A percentile compares a stretch with the other conserved stretches of the same genome.
These are phyloP conservation scores for Gonium pectorale DNA, from an alignment of 139 green algal species.

Conservation along the genomic window DNA sequence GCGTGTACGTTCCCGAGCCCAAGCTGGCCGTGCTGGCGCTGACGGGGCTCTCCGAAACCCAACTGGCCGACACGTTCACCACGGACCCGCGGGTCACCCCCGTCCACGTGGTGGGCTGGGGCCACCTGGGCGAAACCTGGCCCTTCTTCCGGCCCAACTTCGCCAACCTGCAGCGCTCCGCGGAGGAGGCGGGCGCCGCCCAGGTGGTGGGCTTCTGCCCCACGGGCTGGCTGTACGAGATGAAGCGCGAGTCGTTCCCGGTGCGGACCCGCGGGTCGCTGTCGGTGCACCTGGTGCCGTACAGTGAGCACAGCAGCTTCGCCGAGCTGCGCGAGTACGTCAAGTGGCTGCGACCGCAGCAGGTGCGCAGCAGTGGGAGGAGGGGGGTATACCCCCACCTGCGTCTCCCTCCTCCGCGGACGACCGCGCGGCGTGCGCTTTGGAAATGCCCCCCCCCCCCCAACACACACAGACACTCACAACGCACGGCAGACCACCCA, in stretches of 20 bases:
- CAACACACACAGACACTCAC: too few species aligned
- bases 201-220: constrained; percentile 88
- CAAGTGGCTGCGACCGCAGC: constrained; percentile 61
- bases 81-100: constrained; percentile 50
- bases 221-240: constrained; percentile 91
- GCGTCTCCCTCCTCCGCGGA: too few species aligned
- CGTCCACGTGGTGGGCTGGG: constrained; percentile 64
- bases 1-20: constrained; percentile 65
- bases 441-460: too few species aligned
- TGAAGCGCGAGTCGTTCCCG: constrained; percentile 60
- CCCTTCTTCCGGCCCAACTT: constrained; percentile 96
- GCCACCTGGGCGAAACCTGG: constrained; percentile 77
- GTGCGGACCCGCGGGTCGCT: constrained; percentile 62
- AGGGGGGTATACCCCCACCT: too few species aligned
- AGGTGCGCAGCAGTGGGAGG: constrained; percentile 58
- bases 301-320: constrained; percentile 91
- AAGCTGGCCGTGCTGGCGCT: constrained; percentile 75
- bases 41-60: constrained; percentile 55
- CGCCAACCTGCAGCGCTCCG: constrained; percentile 71
- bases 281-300: constrained; percentile 87
- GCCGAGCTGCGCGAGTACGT: constrained; percentile 87
- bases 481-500: too few species aligned
- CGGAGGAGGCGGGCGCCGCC: constrained; percentile 43
- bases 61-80: constrained; percentile 65
- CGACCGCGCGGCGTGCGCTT: too few species aligned